phyloP scores from a whole-genome alignment of 768 basidiomycete species.

The Austroboletus festivus region DNA sequence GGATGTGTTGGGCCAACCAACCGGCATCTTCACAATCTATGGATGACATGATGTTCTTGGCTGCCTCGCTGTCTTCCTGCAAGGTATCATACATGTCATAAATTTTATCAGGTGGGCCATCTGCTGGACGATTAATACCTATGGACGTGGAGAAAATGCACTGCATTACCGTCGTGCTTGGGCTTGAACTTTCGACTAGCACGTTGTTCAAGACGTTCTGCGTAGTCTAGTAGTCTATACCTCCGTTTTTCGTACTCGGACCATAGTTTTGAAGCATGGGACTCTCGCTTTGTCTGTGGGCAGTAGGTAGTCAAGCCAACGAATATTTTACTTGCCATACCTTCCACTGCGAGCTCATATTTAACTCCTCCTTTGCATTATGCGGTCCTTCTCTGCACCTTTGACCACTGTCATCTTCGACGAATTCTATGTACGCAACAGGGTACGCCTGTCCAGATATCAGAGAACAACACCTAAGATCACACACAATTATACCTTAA shows the following conservation, averaged over 20 bases:
- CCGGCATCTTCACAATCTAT: conserved; percentile 49
- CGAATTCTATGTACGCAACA: conserved; percentile 75
- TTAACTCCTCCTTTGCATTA: conserved; percentile 66
- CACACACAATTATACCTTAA: conserved; percentile 45
- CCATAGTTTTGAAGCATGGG: conserved; percentile 56
- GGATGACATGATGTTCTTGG: conserved; percentile 40
- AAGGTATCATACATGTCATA: conserved; percentile 62
- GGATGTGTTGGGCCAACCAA: conserved; percentile 58
- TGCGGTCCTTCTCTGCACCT: conserved; percentile 58
- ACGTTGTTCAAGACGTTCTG: conserved; percentile 60
- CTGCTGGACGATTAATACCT: conserved; percentile 7
- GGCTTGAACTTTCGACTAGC: conserved; percentile 46
- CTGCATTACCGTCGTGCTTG: conserved; percentile 38
- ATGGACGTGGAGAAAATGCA: neutral
- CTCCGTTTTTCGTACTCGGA: conserved; percentile 56
- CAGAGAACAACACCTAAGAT: neutral
- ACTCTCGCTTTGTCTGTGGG: conserved; percentile 53
- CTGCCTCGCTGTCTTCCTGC: conserved; percentile 49
- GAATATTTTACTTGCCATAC: conserved; percentile 37
- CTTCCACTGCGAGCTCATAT: conserved; percentile 64
- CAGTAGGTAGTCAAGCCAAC: conserved; percentile 2
- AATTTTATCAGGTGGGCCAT: conserved; percentile 42
- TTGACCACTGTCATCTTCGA: conserved; percentile 46
- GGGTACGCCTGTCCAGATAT: conserved; percentile 53
- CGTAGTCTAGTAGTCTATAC: conserved; percentile 51